These are phyloP conservation scores for Metschnikowia colocasiae DNA, from an alignment of 805 yeast genomes.

Conservation along the genomic window DNA sequence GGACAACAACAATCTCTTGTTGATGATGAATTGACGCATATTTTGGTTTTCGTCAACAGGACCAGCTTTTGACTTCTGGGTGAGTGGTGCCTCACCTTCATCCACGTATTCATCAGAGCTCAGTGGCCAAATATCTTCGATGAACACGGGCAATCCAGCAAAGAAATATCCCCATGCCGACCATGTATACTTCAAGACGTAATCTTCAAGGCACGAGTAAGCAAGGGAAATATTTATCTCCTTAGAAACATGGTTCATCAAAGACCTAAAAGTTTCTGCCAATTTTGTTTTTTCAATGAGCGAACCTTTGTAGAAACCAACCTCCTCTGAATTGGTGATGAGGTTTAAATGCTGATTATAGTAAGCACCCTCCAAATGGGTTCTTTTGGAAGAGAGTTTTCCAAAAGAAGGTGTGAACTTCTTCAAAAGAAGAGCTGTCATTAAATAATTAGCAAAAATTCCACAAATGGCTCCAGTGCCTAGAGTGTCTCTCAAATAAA, in stretches of 20 bases:
- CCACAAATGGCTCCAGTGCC: conserved; percentile 87
- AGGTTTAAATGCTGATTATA: conserved; percentile 82
- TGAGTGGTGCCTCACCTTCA: conserved; percentile 19
- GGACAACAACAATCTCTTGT: conserved; percentile 84
- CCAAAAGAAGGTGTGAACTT: conserved; percentile 83
- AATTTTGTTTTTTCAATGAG: conserved; percentile 70
- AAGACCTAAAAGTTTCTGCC: conserved; percentile 50
- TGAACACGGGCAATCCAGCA: conserved; percentile 82
- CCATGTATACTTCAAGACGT: conserved; percentile 87
- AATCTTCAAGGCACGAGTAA: conserved; percentile 78
- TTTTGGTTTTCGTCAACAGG: conserved; percentile 48
- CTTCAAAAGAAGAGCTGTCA: conserved; percentile 74
- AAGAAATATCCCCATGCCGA: conserved; percentile 91
- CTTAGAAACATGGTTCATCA: conserved; percentile 50
- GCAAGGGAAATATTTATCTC: conserved; percentile 58
- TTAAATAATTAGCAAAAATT: conserved; percentile 72
- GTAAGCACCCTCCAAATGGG: conserved; percentile 83
- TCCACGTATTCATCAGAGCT: conserved; percentile 17
- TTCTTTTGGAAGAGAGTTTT: conserved; percentile 63
- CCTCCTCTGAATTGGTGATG: conserved; percentile 87
- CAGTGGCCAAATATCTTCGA: conserved; percentile 47
- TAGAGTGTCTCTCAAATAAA: conserved; percentile 77
- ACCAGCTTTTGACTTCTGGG: conserved; percentile 10
- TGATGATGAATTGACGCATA: conserved; percentile 85
- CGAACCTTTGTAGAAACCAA: conserved; percentile 90